Evolutionary conservation across 2,329 filamentous ascomycete species (phyloP), one percentile per base, ranked within the genome.

Genomic region (Fusarium udum): DNA sequence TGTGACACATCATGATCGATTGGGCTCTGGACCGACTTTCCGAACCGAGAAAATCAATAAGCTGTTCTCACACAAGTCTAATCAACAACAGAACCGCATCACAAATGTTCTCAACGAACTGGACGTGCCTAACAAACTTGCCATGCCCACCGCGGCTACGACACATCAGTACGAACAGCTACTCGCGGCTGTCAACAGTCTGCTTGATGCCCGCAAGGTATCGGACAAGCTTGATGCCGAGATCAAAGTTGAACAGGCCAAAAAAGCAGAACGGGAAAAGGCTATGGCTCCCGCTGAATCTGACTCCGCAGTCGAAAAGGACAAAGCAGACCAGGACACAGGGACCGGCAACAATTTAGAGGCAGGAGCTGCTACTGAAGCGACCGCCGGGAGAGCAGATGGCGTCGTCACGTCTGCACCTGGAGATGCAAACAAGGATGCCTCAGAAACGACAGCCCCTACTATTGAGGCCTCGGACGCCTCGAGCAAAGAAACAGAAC

Each of bases 11-110:
- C 92, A 95, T 79, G 95, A 98, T 63, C 93, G 95, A 34, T 87
- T 98, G 43, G 91, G 92, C 4, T 92, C 92, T 14, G 95, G 96
- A 12, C 93, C 97, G 40, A 92, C 93, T 20, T 98, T 98, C 87
- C 93, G 95, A 18, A 94, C 94, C 34, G 93, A 95, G 77, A 92
- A 90, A 80, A 89, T 95, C 66, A 91, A 92, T 75, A 95, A 95
- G 81, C 89, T 94, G 31, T 92, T 94, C 63, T 90, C 91, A 42
- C 92, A 92, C 72, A 95, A 95, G 83, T 92, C 89, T 22, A 90
- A 92, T 61, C 89, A 92, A 69, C 93, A 95, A 79, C 93, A 93
- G 74, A 83, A 90, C 69, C 92, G 93, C 72, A 95, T 96, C 72
- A 90, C 87, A 20, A 92, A 92, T 61, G 91, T 91, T 9, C 88